Evolutionary conservation across 2,329 filamentous ascomycete genomes (phyloP), one percentile per base, ranked within the genome.

Genomic region (Diaporthe vaccinii): DNA sequence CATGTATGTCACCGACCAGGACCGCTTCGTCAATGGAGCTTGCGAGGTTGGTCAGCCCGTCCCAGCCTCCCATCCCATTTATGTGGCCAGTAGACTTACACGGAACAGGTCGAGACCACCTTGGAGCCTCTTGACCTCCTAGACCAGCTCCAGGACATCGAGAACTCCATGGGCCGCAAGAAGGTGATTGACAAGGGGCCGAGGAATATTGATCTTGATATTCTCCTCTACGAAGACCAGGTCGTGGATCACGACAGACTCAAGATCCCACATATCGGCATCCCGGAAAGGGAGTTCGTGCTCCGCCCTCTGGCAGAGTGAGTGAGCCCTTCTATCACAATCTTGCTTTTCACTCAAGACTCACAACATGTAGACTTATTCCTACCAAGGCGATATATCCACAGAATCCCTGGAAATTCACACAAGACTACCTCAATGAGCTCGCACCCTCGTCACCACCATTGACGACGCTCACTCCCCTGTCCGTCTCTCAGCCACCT

Each of bases 1-100:
- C 31, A 99, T 99, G 97, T 99, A 99, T 84, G 94, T 98, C 78
- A 86, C 94, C 77, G 93, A 98, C 77, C 97, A 99, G 83, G 92
- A 92, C 77, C 90, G 91, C 41, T 99, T 99, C 82, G 86, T 98
- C 65, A 99, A 99, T 82, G 97, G 95, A 28, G 96, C 93, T 74
- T 98, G 95, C 83, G 94, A 98, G 91, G 95, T 97, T 83, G 82
- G 91, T 87, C 67, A 65, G 28, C 34, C 74, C 73, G 59, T 69
- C 75, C 76, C 74, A 75, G 44, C 20, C 51, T 71, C 2, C 44
- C 75, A 39, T 67, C 22, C 15, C 44, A 68, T 80, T 14, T 17
- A 8, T 20, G 7, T 25, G 41, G 31, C 59, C 59, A 53, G 41
- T 57, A 28, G 46, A 70, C 75, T 75, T 49, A 76, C 57, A 76